Percentiles rank a stretch among this genome's conserved stretches.
These are phyloP conservation scores for Globisporangium canariense DNA, from an alignment of 352 stramenopile species.

Conservation along the genomic window DNA sequence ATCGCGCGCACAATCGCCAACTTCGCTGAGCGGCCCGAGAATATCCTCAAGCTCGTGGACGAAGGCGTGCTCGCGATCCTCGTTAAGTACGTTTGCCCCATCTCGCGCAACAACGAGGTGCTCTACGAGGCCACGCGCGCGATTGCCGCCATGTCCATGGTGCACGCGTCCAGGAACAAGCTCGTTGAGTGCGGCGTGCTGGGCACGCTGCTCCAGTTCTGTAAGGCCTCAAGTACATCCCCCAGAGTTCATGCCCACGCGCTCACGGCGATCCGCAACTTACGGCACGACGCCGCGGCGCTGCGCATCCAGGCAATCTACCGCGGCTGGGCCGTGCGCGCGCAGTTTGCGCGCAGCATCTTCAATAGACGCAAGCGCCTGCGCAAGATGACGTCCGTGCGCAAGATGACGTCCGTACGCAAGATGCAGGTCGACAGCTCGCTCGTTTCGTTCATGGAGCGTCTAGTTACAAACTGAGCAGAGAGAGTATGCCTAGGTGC, in stretches of 20 bases:
- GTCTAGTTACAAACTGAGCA: constrained; percentile 19
- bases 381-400: constrained; percentile 29
- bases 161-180: constrained; percentile 52
- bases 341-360: constrained; percentile 27
- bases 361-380: constrained; percentile 24
- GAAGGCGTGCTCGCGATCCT: constrained; percentile 56
- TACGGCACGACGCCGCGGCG: constrained; percentile 69
- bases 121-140: constrained; percentile 54
- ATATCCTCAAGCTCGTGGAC: constrained; percentile 71
- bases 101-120: constrained; percentile 48
- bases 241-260: constrained; percentile 38
- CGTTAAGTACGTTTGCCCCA: constrained; percentile 66
- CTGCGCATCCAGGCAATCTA: constrained; percentile 74
- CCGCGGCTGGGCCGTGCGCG: constrained; percentile 54
- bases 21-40: constrained; percentile 66
- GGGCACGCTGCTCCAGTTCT: constrained; percentile 51
- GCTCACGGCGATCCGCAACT: constrained; percentile 45
- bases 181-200: constrained; percentile 63
- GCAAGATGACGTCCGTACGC: constrained; percentile 28
- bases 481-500: not conserved
- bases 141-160: constrained; percentile 55
- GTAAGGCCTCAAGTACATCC: constrained; percentile 39
- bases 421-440: constrained; percentile 26
- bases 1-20: constrained; percentile 77
- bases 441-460: constrained; percentile 26